Evolutionary conservation across 1,284 basidiomycete genomes (phyloP), one percentile per base, ranked within the genome.

Genomic region (Mycosarcoma mackinlayi): DNA sequence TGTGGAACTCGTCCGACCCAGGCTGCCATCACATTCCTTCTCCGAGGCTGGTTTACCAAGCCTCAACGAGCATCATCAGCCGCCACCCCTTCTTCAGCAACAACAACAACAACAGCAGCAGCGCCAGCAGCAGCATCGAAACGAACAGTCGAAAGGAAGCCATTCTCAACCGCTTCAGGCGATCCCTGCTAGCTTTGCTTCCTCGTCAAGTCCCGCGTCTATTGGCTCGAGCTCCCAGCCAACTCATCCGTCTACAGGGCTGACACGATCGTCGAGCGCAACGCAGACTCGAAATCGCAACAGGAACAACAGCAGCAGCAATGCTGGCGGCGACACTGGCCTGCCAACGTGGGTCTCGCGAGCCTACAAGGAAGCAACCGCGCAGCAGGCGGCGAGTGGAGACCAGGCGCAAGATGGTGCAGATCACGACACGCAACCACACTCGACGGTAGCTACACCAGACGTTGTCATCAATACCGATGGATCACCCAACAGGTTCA

Each of bases 321-420:
- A 35, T 23, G 7, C 30, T 8, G 30, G 24, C 8, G 28, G 39
- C 8, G 28, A 35, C 13, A 31, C 33, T 10, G 52, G 46, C 6
- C 34, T 54, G 16, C 52, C 52, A 6, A 44, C 41, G 7, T 54
- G 52, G 52, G 44, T 54, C 8, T 44, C 52, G 4, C 41, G 52
- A 25, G 52, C 52, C 11, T 54, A 54, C 28, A 35, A 54, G 11
- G 42, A 54, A 14, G 33, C 31, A 5, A 39, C 52, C 3, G 52
- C 42, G 10, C 31, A 46, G n/a, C 52, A 54, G 21, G 37, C 13
- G 8, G 35, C 21, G 3, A 25, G 25, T 19, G 6, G 25, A 9
- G 52, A 38, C 13, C 24, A 37, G 14, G 27, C 7, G 9, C 19
- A 44, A 28, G 23, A n/a, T 21, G 23, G 34, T 19, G 23, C 2